These are phyloP conservation scores for Persicaria maculosa DNA, from an alignment of 148 eudicot genomes.

Conservation along the genomic window DNA sequence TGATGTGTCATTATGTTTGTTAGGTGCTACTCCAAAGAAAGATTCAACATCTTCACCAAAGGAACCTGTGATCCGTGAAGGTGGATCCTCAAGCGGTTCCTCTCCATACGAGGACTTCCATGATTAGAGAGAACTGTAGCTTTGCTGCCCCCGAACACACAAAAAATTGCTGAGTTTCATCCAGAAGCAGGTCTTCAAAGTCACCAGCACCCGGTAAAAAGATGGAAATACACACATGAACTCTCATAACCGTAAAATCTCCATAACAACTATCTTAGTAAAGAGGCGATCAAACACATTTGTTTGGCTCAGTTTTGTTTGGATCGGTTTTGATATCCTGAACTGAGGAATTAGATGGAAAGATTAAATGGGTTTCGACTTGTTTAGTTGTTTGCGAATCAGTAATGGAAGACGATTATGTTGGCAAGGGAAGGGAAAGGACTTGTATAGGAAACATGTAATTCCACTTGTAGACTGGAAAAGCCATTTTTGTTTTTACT, in stretches of 20 bases:
- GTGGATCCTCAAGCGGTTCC: slow-evolving; percentile 67
- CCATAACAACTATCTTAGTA: too few relatives aligned
- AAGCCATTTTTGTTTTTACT: too few relatives aligned
- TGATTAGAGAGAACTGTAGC: slow-evolving; percentile 25
- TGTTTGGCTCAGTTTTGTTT: background rate
- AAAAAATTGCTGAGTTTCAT: background rate
- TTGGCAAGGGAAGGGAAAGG: background rate
- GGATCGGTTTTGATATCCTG: background rate
- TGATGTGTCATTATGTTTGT: background rate
- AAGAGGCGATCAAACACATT: too few relatives aligned
- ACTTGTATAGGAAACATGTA: background rate
- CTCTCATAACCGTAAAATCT: too few relatives aligned
- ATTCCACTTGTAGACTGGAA: too few relatives aligned
- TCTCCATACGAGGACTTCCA: slow-evolving; percentile 74
- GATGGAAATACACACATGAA: too few relatives aligned
- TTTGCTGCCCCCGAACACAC: background rate
- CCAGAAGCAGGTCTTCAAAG: slow-evolving; percentile 4
- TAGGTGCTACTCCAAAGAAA: slow-evolving; percentile 47
- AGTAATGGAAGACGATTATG: background rate
- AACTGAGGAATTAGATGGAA: background rate
- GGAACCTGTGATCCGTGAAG: slow-evolving; percentile 56
- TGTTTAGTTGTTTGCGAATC: background rate
- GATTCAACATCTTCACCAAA: slow-evolving; percentile 71
- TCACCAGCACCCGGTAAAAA: background rate
- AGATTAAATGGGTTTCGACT: background rate